A percentile compares a stretch with the other conserved stretches of the same genome.
These are phyloP conservation scores for Pseudogymnoascus sp. DNA, from an alignment of 2,329 filamentous ascomycete genomes.

Conservation along the genomic window DNA sequence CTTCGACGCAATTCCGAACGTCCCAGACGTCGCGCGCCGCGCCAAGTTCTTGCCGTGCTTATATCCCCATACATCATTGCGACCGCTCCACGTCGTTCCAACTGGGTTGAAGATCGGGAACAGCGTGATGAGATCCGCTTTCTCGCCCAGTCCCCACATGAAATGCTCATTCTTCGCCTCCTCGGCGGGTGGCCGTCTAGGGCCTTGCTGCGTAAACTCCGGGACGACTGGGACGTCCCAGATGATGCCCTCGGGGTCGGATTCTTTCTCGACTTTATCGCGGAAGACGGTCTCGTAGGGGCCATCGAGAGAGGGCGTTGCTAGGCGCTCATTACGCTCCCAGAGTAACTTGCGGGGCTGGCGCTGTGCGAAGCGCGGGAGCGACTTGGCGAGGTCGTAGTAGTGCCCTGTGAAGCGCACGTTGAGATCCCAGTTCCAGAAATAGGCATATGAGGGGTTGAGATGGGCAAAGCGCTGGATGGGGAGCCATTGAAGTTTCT, in stretches of 20 bases:
- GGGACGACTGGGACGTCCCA: constrained; percentile 60
- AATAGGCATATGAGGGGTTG: constrained; percentile 70
- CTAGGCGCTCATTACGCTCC: constrained; percentile 67
- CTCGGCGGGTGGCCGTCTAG: constrained; percentile 47
- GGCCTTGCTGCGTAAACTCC: constrained; percentile 54
- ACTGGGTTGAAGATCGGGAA: constrained; percentile 72
- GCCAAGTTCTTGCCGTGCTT: constrained; percentile 45
- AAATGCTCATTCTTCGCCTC: constrained; percentile 58
- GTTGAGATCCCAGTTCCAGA: constrained; percentile 65
- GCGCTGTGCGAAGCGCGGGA: constrained; percentile 53
- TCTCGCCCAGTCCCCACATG: constrained; percentile 68
- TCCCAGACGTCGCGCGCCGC: constrained; percentile 69
- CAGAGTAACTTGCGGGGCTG: constrained; percentile 66
- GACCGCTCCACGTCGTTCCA: constrained; percentile 65
- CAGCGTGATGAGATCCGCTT: constrained; percentile 57
- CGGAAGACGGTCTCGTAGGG: constrained; percentile 61
- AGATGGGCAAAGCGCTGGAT: constrained; percentile 69
- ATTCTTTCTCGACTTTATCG: constrained; percentile 38
- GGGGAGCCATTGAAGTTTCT: constrained; percentile 41
- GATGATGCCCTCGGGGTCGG: constrained; percentile 29
- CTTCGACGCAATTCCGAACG: constrained; percentile 65
- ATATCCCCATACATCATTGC: constrained; percentile 52
- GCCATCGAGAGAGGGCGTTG: constrained; percentile 61
- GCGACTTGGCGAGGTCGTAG: constrained; percentile 66
- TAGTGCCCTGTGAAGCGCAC: constrained; percentile 72